These are phyloP conservation scores for Auricularia auricula-judae DNA, from an alignment of 768 basidiomycete genomes.

Conservation along the genomic window DNA sequence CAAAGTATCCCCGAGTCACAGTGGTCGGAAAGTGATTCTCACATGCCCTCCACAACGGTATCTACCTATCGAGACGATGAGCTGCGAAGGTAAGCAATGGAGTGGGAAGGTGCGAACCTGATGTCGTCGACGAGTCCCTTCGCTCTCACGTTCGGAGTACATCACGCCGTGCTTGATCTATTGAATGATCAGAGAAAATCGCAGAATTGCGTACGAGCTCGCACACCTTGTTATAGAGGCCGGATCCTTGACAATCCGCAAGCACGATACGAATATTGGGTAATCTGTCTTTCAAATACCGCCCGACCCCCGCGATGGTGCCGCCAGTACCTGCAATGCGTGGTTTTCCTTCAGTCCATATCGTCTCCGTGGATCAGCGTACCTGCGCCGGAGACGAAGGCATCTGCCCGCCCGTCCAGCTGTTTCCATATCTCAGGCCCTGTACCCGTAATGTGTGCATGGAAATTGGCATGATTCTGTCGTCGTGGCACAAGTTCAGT, in stretches of 20 bases:
- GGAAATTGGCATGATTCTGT: slow-evolving; percentile 80
- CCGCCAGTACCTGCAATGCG: slow-evolving; percentile 73
- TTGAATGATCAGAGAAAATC: neutral
- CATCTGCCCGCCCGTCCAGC: slow-evolving; percentile 68
- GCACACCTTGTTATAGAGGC: slow-evolving; percentile 81
- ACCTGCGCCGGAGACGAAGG: slow-evolving; percentile 89
- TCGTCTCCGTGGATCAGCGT: neutral
- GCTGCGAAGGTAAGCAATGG: neutral
- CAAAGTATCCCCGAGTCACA: neutral
- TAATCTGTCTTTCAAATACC: slow-evolving; percentile 67
- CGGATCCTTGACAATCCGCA: slow-evolving; percentile 89
- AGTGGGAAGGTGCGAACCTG: slow-evolving; percentile 29
- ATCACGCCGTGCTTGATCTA: slow-evolving; percentile 87
- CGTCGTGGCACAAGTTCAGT: no score
- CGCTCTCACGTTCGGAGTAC: slow-evolving; percentile 86
- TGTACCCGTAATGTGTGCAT: slow-evolving; percentile 81
- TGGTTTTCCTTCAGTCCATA: neutral
- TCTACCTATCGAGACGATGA: slow-evolving; percentile 48
- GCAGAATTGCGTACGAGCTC: neutral
- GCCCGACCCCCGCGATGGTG: slow-evolving; percentile 79
- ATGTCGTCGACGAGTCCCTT: slow-evolving; percentile 86
- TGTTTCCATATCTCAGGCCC: slow-evolving; percentile 95
- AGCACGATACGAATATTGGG: slow-evolving; percentile 58
- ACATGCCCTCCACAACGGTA: slow-evolving; percentile 92
- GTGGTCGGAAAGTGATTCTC: slow-evolving; percentile 8